phyloP scores from a whole-genome alignment of 2,329 filamentous ascomycete species.

The Aspergillus novofumigatus region DNA sequence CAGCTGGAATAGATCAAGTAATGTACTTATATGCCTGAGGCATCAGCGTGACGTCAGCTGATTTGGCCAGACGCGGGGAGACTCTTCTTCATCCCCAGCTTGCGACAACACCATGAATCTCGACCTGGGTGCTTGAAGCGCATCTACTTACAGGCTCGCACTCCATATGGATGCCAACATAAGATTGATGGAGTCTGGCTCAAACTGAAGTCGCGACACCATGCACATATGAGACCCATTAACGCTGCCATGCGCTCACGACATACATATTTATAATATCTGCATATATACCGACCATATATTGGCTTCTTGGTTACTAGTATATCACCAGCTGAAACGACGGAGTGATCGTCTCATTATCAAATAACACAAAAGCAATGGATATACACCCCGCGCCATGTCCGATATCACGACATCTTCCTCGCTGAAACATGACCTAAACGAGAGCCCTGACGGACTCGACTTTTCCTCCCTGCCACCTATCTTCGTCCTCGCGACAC shows the following conservation, averaged over 20 bases:
- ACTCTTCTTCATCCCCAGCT: neutral
- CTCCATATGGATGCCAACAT: neutral
- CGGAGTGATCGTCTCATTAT: neutral
- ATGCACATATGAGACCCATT: neutral
- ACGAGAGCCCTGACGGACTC: neutral
- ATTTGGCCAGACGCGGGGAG: neutral
- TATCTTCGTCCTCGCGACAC: slow-evolving; percentile 69
- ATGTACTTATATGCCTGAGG: neutral
- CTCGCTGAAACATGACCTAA: slow-evolving; percentile 6
- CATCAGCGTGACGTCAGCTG: neutral
- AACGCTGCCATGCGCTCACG: neutral
- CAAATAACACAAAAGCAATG: neutral
- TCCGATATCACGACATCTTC: slow-evolving; percentile 18
- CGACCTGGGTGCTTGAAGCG: neutral
- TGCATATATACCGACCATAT: neutral
- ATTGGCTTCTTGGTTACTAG: neutral
- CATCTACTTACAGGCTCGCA: neutral
- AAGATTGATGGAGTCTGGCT: neutral
- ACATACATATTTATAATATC: neutral
- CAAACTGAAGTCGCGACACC: neutral
- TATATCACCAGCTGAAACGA: too few species aligned
- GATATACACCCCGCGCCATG: neutral
- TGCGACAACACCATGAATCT: neutral
- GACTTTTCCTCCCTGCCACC: slow-evolving; percentile 49
- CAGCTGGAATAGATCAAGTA: neutral